phyloP scores from a whole-genome alignment of 2,329 filamentous ascomycete genomes.

The Venturia effusa region DNA sequence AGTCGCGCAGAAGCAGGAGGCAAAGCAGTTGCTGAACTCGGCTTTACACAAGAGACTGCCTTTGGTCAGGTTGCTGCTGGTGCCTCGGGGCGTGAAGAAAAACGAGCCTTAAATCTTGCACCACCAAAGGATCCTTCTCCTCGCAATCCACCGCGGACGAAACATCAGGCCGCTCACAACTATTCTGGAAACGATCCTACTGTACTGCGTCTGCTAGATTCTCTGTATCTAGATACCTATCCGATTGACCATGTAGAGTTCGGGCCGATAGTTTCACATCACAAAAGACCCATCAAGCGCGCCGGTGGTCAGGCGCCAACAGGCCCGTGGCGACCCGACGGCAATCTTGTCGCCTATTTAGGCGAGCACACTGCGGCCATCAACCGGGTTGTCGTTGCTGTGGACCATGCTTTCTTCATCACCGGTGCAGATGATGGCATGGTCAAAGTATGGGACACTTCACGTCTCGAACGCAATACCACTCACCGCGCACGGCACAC shows the following conservation, averaged over 20 bases:
- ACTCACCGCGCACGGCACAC: slow-evolving; percentile 79
- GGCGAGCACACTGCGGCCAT: slow-evolving; percentile 77
- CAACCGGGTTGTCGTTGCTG: slow-evolving; percentile 70
- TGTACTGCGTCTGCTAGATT: slow-evolving; percentile 58
- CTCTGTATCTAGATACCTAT: slow-evolving; percentile 64
- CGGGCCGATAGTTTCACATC: slow-evolving; percentile 62
- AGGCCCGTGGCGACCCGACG: slow-evolving; percentile 71
- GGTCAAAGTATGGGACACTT: slow-evolving; percentile 89
- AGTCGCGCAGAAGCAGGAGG: slow-evolving; percentile 42
- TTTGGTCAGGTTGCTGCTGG: slow-evolving; percentile 49
- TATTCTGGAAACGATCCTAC: slow-evolving; percentile 68
- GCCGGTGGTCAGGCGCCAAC: slow-evolving; percentile 36
- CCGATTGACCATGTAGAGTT: slow-evolving; percentile 53
- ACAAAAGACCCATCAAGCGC: slow-evolving; percentile 40
- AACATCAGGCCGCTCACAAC: slow-evolving; percentile 59
- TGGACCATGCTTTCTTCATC: slow-evolving; percentile 89
- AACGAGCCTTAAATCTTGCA: neutral
- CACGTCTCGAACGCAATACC: slow-evolving; percentile 80
- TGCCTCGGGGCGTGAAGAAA: neutral
- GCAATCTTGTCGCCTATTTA: slow-evolving; percentile 76
- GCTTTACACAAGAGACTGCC: slow-evolving; percentile 52
- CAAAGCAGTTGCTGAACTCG: slow-evolving; percentile 55
- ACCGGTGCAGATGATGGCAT: slow-evolving; percentile 86
- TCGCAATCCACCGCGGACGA: slow-evolving; percentile 26
- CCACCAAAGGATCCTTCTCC: slow-evolving; percentile 23